Conservation (phyloP, 2,329 filamentous ascomycete species). For the Metarhizium robertsii region DNA sequence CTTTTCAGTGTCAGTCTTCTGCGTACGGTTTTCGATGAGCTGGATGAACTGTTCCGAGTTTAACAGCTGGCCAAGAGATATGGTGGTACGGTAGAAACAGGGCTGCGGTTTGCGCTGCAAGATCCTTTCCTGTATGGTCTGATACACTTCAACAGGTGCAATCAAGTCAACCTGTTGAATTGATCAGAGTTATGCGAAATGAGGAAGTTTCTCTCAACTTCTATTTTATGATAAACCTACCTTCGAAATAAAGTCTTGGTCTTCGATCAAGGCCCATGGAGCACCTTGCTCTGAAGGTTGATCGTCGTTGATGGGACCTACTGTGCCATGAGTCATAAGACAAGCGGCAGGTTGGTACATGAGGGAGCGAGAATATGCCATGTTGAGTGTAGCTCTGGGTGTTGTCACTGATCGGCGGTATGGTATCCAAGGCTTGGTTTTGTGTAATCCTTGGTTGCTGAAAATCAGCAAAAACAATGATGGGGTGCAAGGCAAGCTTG, state of each 20-base stretch:
- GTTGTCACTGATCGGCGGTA: background rate
- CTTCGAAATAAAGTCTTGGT: constrained; percentile 60
- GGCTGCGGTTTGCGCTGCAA: constrained; percentile 25
- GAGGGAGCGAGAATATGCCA: constrained; percentile 33
- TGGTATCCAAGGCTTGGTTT: background rate
- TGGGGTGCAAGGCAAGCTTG: background rate
- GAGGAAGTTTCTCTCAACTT: background rate
- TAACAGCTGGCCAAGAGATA: constrained; percentile 64
- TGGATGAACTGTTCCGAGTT: constrained; percentile 69
- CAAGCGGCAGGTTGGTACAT: constrained; percentile 57
- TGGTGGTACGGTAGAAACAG: constrained; percentile 57
- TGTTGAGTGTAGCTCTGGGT: constrained; percentile 24
- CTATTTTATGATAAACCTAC: constrained; percentile 26
- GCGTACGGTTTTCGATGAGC: constrained; percentile 69
- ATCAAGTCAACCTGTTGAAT: constrained; percentile 53
- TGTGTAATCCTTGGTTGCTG: background rate
- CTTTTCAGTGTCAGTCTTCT: background rate
- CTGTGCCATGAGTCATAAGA: constrained; percentile 59
- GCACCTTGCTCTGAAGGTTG: constrained; percentile 64
- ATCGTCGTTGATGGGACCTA: constrained; percentile 60
- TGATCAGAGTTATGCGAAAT: background rate
- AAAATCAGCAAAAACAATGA: no score
- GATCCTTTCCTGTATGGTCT: constrained; percentile 44
- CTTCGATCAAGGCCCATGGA: constrained; percentile 62
- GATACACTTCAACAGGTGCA: constrained; percentile 55